A percentile compares a stretch with the other conserved stretches of the same genome.
Conservation (phyloP, 768 basidiomycete genomes). For the Suillus spraguei region DNA sequence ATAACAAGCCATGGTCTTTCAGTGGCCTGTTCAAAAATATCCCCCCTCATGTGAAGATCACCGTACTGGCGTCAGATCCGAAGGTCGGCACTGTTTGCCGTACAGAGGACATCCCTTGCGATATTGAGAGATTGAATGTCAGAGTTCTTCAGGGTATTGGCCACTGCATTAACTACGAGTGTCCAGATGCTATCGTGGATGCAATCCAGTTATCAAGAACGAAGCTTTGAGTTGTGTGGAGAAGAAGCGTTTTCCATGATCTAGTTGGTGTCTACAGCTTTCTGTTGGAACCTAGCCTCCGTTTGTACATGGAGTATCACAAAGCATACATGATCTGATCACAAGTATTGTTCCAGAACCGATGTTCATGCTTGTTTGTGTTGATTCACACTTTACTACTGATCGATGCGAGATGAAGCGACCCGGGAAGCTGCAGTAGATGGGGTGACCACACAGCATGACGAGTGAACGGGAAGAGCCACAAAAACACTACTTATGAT, state of each 20-base stretch:
- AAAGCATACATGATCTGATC: not conserved
- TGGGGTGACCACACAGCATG: no score
- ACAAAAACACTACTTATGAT: no score
- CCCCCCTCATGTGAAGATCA: constrained; percentile 18
- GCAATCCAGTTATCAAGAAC: constrained; percentile 3
- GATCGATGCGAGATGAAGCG: no score
- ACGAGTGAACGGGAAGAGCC: no score
- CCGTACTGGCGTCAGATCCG: constrained; percentile 24
- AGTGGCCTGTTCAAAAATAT: constrained; percentile 7
- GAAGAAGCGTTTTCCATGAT: not conserved
- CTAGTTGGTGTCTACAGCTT: not conserved
- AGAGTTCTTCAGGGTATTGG: constrained; percentile 17
- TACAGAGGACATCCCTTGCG: constrained; percentile 15
- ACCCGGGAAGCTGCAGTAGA: no score
- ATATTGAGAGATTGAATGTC: not conserved
- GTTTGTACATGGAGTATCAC: not conserved
- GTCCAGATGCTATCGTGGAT: constrained; percentile 23
- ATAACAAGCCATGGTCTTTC: constrained; percentile 26
- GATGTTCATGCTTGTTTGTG: no score
- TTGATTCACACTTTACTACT: no score
- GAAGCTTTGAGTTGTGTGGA: not conserved
- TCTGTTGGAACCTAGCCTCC: not conserved
- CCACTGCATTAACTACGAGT: constrained; percentile 31
- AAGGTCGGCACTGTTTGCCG: not conserved
- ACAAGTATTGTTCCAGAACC: no score